Base-by-base conservation (phyloP, 768 basidiomycete species). In the Lactarius trivialis region DNA sequence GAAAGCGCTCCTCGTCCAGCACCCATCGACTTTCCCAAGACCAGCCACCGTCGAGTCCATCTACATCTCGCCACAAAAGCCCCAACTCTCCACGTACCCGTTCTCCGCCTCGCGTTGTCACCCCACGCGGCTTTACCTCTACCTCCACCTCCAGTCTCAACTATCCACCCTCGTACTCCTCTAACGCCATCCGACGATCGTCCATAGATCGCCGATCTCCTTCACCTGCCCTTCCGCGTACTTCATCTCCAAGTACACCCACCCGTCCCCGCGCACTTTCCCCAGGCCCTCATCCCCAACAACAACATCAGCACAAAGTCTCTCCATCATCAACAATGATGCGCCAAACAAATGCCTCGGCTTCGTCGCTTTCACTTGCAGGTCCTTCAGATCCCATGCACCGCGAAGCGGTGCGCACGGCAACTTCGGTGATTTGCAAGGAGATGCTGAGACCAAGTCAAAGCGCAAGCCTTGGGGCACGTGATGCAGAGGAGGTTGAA, bases 401-500 rank as follows among this genome's bases (percentile, higher is more conserved):
- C 59, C 81, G 89, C 48, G 88, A 87, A 60, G 73, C 82, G n/a
- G 79, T 92, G 57, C 82, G 89, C 41, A 75, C 77, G 0, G 88
- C 90, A 6, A 80, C 80, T 3, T 78, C 82, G 0, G 70, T 87
- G 70, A 73, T 91, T 26, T 86, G 85, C 71, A 85, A 79, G 67
- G 87, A 89, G 71, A 77, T 87, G 67, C 71, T 82, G 43, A 81
- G 81, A 67, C 82, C 86, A 12, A 83, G 87, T n/a, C 68, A 83
- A 71, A 78, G 74, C 56, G 80, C 79, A 56, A 80, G 83, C 26
- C 66, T 77, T 39, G 81, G 79, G 28, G 65, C 76, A 49, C 77
- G 75, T 68, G 86, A 89, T 59, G 88, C 85, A 82, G 86, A 86
- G 61, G 88, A 88, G 70, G 88, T 92, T 7, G 89, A 93, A 73